Base-by-base conservation (phyloP, 768 basidiomycete genomes). In the Mycena belliarum region DNA sequence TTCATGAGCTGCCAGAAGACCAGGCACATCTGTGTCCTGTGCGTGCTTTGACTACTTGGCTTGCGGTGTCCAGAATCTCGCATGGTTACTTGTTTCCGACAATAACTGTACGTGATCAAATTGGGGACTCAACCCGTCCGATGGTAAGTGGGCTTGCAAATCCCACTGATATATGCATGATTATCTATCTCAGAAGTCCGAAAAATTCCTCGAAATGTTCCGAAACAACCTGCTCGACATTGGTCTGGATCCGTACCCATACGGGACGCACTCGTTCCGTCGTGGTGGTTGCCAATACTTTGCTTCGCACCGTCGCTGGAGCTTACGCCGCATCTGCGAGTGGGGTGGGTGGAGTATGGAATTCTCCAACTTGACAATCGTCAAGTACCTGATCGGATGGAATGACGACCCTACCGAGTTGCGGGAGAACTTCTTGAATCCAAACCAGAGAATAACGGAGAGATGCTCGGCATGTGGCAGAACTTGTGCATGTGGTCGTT, bases 281-380 rank as follows among this genome's bases (percentile, higher is more conserved):
- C 68, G 71, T 23, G 75, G 76, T 10, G 76, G 77, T 0, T 75
- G 74, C 52, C 77, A 80, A 53, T 79, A 72, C 40, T 65, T 79
- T n/a, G 59, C 69, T 6, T 57, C 66, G 7, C 57, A 66, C 9
- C 55, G 65, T 2, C 68, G 72, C 1, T 79, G 77, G 77, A 61
- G 66, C 0, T 57, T 79, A 1, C 55, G 71, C 0, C 57, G 60
- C 4, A 75, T 81, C 23, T 81, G 78, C 52, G 72, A 75, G n/a
- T 80, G 79, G 77, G 79, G 75, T 37, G 79, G 78, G 4, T 80
- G 79, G 78, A 74, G 71, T 49, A 71, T 65, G 5, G 72, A 79
- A 35, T 75, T 75, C 50, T 71, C 72, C 6, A 69, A 69, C 48
- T 43, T 74, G 54, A 79, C 75, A 0, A 76, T 80, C 43, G 73